Evolutionary conservation across 176 grass and related monocot species (phyloP).

Genomic region (Puya raimondii): DNA sequence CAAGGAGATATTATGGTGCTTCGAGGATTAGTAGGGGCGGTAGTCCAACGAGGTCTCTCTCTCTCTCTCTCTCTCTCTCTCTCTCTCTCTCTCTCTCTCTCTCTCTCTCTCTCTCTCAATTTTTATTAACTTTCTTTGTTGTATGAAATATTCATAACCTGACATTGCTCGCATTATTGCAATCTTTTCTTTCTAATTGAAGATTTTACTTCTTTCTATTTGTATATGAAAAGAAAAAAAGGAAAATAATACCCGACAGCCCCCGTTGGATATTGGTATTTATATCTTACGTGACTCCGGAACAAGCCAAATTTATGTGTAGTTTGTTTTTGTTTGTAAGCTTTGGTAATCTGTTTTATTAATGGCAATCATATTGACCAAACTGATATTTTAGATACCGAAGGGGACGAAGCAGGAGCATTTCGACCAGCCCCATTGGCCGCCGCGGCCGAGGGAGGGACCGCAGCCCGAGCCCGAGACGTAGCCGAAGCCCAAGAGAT

Average conservation of each 20-base stretch:
- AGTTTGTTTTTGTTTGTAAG: background rate
- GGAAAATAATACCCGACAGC: too few species aligned
- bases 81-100: background rate
- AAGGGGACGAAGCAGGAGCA: slow-evolving; percentile 51
- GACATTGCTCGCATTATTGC: background rate
- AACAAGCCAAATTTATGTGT: background rate
- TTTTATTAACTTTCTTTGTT: background rate
- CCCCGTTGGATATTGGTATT: too few species aligned
- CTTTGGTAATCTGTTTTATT: background rate
- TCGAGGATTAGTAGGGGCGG: slow-evolving; percentile 34
- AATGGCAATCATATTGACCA: too few species aligned
- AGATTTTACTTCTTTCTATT: too few species aligned
- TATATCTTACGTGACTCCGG: too few species aligned
- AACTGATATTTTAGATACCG: slow-evolving; percentile 26
- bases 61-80: background rate
- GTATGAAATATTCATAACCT: background rate
- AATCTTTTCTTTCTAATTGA: too few species aligned
- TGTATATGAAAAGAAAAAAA: too few species aligned
- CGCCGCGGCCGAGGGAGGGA: slow-evolving; percentile 24
- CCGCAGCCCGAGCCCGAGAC: slow-evolving; percentile 40
- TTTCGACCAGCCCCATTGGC: slow-evolving; percentile 36
- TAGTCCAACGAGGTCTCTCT: slow-evolving; percentile 57
- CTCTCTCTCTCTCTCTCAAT: background rate
- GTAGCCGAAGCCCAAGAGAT: slow-evolving; percentile 28
- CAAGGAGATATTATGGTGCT: slow-evolving; percentile 37